Conservation (phyloP, 108 stramenopile genomes). For the Fragilaria crotonensis region DNA sequence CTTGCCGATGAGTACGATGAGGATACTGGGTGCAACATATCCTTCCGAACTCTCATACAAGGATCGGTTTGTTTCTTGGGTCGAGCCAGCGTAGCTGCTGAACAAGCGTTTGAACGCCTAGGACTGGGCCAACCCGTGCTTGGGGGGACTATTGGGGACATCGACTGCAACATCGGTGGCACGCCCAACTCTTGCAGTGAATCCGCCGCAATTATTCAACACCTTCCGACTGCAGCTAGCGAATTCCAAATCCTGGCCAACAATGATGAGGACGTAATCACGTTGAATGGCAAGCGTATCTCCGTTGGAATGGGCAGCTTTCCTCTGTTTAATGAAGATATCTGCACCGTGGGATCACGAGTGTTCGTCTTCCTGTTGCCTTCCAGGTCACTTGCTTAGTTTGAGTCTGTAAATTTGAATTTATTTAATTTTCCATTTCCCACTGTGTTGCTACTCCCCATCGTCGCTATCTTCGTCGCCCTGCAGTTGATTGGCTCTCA, state of each 20-base stretch:
- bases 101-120: conserved; percentile 24
- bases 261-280: conserved; percentile 62
- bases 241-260: conserved; percentile 62
- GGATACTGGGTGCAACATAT: conserved; percentile 41
- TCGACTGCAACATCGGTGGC: conserved; percentile 80
- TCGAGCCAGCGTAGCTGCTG: conserved; percentile 38
- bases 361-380: conserved; percentile 69
- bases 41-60: conserved; percentile 53
- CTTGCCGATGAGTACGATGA: conserved; percentile 44
- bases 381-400: too few species aligned
- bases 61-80: conserved; percentile 55
- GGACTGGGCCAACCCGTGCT: conserved; percentile 24
- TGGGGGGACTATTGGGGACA: conserved; percentile 59
- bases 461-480: conserved; percentile 41
- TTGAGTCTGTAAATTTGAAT: neutral
- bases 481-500: conserved; percentile 28
- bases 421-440: neutral
- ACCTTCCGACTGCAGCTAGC: conserved; percentile 29
- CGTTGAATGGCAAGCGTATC: conserved; percentile 71
- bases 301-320: conserved; percentile 58
- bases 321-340: conserved; percentile 60
- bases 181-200: conserved; percentile 53
- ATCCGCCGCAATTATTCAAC: conserved; percentile 59
- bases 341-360: conserved; percentile 74
- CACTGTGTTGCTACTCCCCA: neutral